These are phyloP conservation scores for Collybiopsis luxurians DNA, from an alignment of 768 basidiomycete species.

Conservation along the genomic window DNA sequence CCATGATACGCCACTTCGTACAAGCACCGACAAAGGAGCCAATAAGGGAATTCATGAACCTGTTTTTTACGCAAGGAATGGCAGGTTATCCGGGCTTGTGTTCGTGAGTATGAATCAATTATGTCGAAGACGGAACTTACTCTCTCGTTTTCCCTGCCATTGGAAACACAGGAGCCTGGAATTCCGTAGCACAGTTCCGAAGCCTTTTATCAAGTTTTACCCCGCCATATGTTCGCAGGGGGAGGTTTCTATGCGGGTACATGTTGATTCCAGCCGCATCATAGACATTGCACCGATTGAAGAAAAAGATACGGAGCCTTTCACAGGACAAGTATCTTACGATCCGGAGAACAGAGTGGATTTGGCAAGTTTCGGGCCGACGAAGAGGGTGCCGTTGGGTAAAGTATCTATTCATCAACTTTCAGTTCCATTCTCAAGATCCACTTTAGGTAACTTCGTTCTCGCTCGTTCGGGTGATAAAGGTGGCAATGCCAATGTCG, in stretches of 20 bases:
- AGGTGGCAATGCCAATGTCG: slow-evolving; percentile 6
- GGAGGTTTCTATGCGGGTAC: not conserved
- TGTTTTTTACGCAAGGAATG: not conserved
- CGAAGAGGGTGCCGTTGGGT: slow-evolving; percentile 2
- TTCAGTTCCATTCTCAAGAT: not conserved
- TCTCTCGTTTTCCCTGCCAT: not conserved
- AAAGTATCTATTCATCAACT: not conserved
- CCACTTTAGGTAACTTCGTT: not conserved
- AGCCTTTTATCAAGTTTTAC: slow-evolving; percentile 3
- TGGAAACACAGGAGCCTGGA: not conserved
- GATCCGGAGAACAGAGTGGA: not conserved
- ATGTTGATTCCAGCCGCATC: not conserved
- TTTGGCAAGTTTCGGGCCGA: not conserved
- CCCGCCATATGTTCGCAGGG: not conserved
- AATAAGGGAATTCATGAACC: not conserved
- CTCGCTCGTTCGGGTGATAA: slow-evolving; percentile 4
- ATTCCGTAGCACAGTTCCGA: not conserved
- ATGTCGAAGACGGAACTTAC: not conserved
- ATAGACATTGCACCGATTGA: not conserved
- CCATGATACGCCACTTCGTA: slow-evolving; percentile 4
- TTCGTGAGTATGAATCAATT: not conserved
- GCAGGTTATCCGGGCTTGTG: not conserved
- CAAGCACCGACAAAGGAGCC: not conserved
- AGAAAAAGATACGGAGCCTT: not conserved
- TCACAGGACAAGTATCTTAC: slow-evolving; percentile 6